Evolutionary conservation across 1,284 basidiomycete species (phyloP).

Genomic region (Salmacisia buchloeana): DNA sequence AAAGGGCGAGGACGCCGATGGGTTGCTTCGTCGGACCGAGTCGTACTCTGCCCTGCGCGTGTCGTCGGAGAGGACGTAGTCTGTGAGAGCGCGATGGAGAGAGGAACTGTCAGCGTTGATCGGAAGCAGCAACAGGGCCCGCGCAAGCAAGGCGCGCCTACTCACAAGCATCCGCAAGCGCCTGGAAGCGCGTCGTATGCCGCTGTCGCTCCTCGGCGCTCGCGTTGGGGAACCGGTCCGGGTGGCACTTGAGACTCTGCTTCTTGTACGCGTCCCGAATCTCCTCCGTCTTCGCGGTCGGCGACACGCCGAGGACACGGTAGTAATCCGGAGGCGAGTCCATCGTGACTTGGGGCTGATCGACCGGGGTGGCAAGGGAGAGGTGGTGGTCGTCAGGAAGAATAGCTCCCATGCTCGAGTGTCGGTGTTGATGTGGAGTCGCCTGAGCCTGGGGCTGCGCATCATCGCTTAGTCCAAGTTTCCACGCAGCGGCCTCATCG

Average conservation of each 20-base stretch:
- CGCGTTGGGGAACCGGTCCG: slow-evolving; percentile 76
- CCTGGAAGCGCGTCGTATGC: slow-evolving; percentile 54
- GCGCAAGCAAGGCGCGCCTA: background rate
- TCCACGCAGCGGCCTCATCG: too few relatives aligned
- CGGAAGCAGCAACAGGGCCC: too few relatives aligned
- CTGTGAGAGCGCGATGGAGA: slow-evolving; percentile 1
- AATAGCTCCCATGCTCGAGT: too few relatives aligned
- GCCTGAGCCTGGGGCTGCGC: too few relatives aligned
- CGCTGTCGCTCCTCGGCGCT: slow-evolving; percentile 64
- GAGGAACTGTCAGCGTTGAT: background rate
- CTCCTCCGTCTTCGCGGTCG: slow-evolving; percentile 65
- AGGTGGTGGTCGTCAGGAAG: too few relatives aligned
- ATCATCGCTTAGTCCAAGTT: too few relatives aligned
- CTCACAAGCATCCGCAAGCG: slow-evolving; percentile 77
- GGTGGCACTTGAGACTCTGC: slow-evolving; percentile 72
- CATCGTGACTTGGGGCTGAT: background rate
- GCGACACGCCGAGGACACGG: slow-evolving; percentile 52
- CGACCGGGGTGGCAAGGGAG: background rate
- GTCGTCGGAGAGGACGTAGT: slow-evolving; percentile 85
- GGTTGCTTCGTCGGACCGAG: slow-evolving; percentile 18
- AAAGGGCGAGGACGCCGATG: slow-evolving; percentile 20
- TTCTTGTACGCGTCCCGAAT: slow-evolving; percentile 74
- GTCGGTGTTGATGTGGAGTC: too few relatives aligned
- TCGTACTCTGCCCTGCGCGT: slow-evolving; percentile 69
- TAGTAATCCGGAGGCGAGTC: slow-evolving; percentile 41